Evolutionary conservation across 148 eudicot species (phyloP).

Genomic region (Hydrangea macrophylla): DNA sequence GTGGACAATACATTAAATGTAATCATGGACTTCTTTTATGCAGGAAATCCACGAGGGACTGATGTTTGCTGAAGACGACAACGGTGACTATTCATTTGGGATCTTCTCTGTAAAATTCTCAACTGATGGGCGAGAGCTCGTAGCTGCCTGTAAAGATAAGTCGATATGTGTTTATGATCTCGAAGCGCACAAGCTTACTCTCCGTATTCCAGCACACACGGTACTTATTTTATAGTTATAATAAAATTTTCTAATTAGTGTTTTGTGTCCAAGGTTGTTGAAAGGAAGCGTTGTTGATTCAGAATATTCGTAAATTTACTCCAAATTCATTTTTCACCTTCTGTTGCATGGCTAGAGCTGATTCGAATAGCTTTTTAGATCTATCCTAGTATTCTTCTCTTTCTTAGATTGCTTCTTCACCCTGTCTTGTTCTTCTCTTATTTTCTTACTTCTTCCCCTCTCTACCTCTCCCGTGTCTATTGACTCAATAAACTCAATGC

Average conservation of each 20-base stretch:
- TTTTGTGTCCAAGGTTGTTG: conserved; percentile 2
- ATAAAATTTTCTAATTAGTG: not conserved
- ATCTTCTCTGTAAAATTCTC: conserved; percentile 87
- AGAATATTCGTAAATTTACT: not conserved
- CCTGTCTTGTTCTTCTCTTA: not conserved
- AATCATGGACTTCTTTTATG: conserved; percentile 5
- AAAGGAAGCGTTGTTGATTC: not conserved
- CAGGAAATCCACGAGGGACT: conserved; percentile 94
- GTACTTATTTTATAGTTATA: conserved; percentile 26
- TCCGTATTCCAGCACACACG: conserved; percentile 67
- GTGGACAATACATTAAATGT: not conserved
- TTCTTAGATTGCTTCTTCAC: too few relatives aligned
- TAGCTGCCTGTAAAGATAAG: conserved; percentile 70
- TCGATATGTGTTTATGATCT: conserved; percentile 85
- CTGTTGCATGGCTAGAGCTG: not conserved
- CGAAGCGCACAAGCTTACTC: conserved; percentile 47
- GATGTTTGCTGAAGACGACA: conserved; percentile 53
- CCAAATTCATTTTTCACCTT: not conserved
- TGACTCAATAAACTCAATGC: not conserved
- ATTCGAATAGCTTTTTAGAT: not conserved
- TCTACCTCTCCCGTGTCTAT: not conserved
- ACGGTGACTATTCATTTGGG: conserved; percentile 55
- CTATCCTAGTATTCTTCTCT: not conserved
- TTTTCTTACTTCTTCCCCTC: not conserved
- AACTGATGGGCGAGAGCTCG: conserved; percentile 82